These are phyloP conservation scores for Ascochyta lentis DNA, from an alignment of 2,329 filamentous ascomycete species.

Conservation along the genomic window DNA sequence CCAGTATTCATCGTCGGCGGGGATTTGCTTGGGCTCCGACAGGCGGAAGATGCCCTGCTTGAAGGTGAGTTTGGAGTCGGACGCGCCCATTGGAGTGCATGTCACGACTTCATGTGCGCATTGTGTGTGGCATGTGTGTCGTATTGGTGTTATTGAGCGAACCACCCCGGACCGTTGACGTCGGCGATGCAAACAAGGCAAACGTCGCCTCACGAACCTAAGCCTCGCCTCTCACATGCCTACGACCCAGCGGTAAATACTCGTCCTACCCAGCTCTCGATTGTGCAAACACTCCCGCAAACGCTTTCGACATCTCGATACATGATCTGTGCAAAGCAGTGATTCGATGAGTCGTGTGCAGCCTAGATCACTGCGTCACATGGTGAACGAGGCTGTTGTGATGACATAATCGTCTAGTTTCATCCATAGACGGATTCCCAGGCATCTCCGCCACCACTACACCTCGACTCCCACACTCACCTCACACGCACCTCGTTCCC, in stretches of 20 bases:
- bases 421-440: background rate
- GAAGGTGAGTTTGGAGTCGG: conserved; percentile 98
- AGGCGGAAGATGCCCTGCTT: conserved; percentile 97
- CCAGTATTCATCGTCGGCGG: conserved; percentile 91
- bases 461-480: background rate
- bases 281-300: no score
- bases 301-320: no score
- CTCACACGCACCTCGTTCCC: background rate
- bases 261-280: background rate
- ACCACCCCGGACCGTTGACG: conserved; percentile 21
- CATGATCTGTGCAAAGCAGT: background rate
- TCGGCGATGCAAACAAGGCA: conserved; percentile 33
- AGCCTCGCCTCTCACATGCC: background rate
- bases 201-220: conserved; percentile 9
- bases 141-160: conserved; percentile 10
- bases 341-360: background rate
- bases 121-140: background rate
- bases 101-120: conserved; percentile 38
- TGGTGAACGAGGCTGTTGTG: background rate
- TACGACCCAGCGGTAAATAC: background rate
- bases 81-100: conserved; percentile 80
- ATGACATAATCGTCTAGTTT: conserved; percentile 10
- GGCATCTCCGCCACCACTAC: conserved; percentile 13
- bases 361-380: background rate
- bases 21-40: conserved; percentile 87